Base-by-base conservation (phyloP, 768 basidiomycete genomes). In the Mycena capillaripes region DNA sequence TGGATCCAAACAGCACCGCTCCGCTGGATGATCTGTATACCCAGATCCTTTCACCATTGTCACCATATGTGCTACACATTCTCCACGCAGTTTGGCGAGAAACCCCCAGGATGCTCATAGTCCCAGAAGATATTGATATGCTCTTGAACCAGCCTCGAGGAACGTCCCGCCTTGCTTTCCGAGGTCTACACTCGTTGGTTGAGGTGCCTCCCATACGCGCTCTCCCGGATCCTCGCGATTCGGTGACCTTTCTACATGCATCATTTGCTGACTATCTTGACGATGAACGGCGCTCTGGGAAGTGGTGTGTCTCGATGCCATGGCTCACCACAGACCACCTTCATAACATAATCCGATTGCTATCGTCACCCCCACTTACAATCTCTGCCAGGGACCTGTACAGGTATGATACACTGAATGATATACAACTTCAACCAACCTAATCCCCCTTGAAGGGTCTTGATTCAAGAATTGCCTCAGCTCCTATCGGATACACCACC, bases 11-110 rank as follows among this genome's bases (percentile, higher is more conserved):
- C 9, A 64, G 62, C n/a, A 64, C 62, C 17, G 62, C 32, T 11
- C 62, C 62, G 3, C 62, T 64, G 23, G 62, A 64, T 38, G 62
- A 64, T 27, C 27, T 64, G 34, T 64, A 64, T 34, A 25, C 34
- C 16, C 16, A 53, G 17, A 53, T 64, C 25, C 62, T 64, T 27
- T 64, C 46, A 16, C 17, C 34, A 4, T 34, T n/a, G 7, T 19
- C 25, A 6, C 46, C 19, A 19, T 11, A 53, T 2, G 17, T 17
- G 19, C 61, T 50, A 3, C 59, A 25, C 3, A 46, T 61, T 21
- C 19, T 64, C 10, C 50, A 50, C 27, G 19, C 32, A 1, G 17
- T 53, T 10, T 44, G 59, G 59, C n/a, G 29, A n/a, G 16, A 19
- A 9, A 30, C 48, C 23, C 48, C 19, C 19, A 23, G 21, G 3